phyloP scores from a whole-genome alignment of 2,329 filamentous ascomycete species.

The Aspergillus ochraceoroseus region DNA sequence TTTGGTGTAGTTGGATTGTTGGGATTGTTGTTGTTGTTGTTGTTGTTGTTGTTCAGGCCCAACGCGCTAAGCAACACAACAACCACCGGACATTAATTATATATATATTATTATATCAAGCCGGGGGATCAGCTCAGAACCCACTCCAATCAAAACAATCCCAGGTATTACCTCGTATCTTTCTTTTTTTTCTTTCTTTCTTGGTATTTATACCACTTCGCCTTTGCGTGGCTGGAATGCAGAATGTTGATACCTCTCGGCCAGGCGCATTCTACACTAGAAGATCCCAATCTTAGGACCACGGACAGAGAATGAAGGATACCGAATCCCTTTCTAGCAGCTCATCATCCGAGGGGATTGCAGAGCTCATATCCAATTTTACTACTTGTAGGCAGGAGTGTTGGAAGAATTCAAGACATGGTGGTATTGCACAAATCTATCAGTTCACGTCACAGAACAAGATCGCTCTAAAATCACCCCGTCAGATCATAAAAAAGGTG shows the following conservation, averaged over 20 bases:
- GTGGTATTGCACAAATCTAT: slow-evolving; percentile 13
- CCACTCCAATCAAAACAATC: too few species aligned
- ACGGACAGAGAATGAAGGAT: slow-evolving; percentile 1
- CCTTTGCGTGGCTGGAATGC: slow-evolving; percentile 8
- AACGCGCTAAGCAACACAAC: slow-evolving; percentile 14
- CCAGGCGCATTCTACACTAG: slow-evolving; percentile 11
- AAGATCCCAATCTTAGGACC: slow-evolving; percentile 4
- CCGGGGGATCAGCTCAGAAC: too few species aligned
- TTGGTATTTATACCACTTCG: not conserved
- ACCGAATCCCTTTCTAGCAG: not conserved
- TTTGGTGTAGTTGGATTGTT: too few species aligned
- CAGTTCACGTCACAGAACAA: not conserved
- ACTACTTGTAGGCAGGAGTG: too few species aligned
- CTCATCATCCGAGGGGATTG: not conserved
- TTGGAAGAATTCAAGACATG: not conserved
- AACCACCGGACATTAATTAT: too few species aligned
- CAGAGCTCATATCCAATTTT: too few species aligned
- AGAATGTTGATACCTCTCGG: slow-evolving; percentile 7
- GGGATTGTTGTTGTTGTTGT: slow-evolving; percentile 3
- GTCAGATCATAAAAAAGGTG: slow-evolving; percentile 5
- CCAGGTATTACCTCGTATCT: too few species aligned
- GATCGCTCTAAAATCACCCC: slow-evolving; percentile 1
- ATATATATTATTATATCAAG: too few species aligned
- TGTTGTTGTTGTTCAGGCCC: slow-evolving; percentile 11
- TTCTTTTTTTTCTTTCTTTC: too few species aligned